A percentile compares a stretch with the other conserved stretches of the same genome.
Evolutionary conservation across 1,284 basidiomycete species (phyloP).

Genomic region (Sanghuangporus sanghuang): DNA sequence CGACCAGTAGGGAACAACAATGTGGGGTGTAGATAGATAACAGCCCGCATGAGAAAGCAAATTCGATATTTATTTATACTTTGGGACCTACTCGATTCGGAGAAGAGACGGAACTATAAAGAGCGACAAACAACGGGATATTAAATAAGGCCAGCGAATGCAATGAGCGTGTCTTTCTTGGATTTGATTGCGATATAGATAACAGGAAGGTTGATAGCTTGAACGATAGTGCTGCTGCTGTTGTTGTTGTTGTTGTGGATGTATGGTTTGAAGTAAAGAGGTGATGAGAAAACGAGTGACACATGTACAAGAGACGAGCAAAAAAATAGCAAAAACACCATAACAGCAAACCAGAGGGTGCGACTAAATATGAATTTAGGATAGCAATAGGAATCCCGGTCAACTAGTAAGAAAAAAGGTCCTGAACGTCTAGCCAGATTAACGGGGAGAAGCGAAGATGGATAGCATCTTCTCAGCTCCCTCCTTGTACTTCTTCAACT

Average conservation of each 20-base stretch:
- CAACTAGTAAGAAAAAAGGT: background rate
- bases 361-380: background rate
- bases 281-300: background rate
- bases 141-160: background rate
- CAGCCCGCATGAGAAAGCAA: background rate
- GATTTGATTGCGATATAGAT: slow-evolving; percentile 1
- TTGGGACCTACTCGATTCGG: background rate
- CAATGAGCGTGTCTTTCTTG: slow-evolving; percentile 2
- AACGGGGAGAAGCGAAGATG: slow-evolving; percentile 23
- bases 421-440: background rate
- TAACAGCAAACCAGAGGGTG: background rate
- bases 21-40: background rate
- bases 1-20: background rate
- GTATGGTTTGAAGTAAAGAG: background rate
- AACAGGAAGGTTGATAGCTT: background rate
- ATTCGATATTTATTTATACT: background rate
- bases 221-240: background rate
- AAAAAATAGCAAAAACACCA: background rate
- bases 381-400: background rate
- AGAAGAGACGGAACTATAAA: background rate
- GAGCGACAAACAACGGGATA: slow-evolving; percentile 2
- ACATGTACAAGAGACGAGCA: slow-evolving; percentile 1
- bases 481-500: slow-evolving; percentile 24
- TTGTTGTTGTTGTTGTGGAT: background rate
- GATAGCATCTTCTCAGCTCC: slow-evolving; percentile 26